Evolutionary conservation across 208 protist species (phyloP), one percentile per base, ranked within the genome.

Genomic region (Trypanosoma platydactyli): DNA sequence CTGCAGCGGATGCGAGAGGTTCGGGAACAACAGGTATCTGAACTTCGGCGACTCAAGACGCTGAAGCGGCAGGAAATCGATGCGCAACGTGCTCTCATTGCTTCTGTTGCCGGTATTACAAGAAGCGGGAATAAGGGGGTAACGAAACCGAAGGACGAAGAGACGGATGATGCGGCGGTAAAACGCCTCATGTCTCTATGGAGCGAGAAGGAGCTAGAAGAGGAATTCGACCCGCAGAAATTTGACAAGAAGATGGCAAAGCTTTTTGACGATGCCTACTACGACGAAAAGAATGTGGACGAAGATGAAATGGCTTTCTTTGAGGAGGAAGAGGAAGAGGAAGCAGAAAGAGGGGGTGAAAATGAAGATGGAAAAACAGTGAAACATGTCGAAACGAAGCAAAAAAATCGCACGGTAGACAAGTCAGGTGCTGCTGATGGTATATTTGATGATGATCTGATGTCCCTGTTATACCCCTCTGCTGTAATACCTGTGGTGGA

Each of bases 41-140:
- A 97, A 57, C 79, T 97, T 41, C 94, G 94, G 64, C 84, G 92
- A 1, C 80, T 97, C 38, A 97, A 97, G 77, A 81, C 86, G 53
- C 64, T 97, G 27, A 94, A 97, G 68, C 73, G 86, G n/a, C 80
- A 86, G 49, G 92, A 97, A 46, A 97, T 97, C 52, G 86, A 94
- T 18, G 71, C 83, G 30, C 85, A 95, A 62, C 85, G 87, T 1
- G 82, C 81, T 0, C 71, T 94, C 24, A 94, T 97, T 62, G 87
- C 89, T 16, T 71, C 86, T 35, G 85, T 97, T 27, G 86, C 86
- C 1, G 89, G 89, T 6, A 59, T 88, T 35, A 20, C 55, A 13
- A 59, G 25, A 13, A 60, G 49, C 22, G 55, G 48, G 6, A 69
- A 69, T 15, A 80, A 79, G 25, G 58, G 38, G 2, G 35, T 2